Conservation (phyloP, 2,329 filamentous ascomycete species). For the Nigrospora sphaerica region DNA sequence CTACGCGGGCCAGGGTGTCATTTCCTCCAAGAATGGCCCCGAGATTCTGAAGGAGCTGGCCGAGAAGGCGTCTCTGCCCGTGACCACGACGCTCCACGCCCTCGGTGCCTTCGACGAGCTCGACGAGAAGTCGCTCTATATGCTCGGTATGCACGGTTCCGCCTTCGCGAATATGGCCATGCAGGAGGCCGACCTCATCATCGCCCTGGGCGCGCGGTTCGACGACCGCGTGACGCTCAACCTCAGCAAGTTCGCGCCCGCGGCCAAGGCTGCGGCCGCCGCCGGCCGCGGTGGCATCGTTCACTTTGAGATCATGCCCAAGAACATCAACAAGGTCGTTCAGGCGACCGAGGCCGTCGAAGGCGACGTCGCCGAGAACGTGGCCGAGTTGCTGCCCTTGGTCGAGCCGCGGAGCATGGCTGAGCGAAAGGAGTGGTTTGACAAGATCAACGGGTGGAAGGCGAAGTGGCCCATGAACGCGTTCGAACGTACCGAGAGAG, state of each 20-base stretch:
- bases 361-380: conserved; percentile 79
- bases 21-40: conserved; percentile 72
- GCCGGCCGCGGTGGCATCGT: conserved; percentile 90
- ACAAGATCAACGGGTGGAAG: conserved; percentile 88
- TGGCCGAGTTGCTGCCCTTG: conserved; percentile 66
- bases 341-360: conserved; percentile 94
- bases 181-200: conserved; percentile 92
- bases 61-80: conserved; percentile 85
- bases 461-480: conserved; percentile 74
- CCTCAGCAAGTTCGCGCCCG: conserved; percentile 81
- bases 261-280: conserved; percentile 74
- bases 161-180: conserved; percentile 98
- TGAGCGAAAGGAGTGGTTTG: conserved; percentile 79
- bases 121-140: conserved; percentile 89
- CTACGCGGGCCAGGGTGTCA: conserved; percentile 87
- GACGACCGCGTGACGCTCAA: conserved; percentile 89
- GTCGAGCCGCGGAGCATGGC: conserved; percentile 54
- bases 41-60: conserved; percentile 76
- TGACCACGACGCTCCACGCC: conserved; percentile 92
- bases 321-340: conserved; percentile 99
- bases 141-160: conserved; percentile 97
- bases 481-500: conserved; percentile 71
- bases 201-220: conserved; percentile 88
- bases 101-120: conserved; percentile 89
- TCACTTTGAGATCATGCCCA: conserved; percentile 97